These are phyloP conservation scores for Mucuna pruriens DNA, from an alignment of 306 rosid species.

Conservation along the genomic window DNA sequence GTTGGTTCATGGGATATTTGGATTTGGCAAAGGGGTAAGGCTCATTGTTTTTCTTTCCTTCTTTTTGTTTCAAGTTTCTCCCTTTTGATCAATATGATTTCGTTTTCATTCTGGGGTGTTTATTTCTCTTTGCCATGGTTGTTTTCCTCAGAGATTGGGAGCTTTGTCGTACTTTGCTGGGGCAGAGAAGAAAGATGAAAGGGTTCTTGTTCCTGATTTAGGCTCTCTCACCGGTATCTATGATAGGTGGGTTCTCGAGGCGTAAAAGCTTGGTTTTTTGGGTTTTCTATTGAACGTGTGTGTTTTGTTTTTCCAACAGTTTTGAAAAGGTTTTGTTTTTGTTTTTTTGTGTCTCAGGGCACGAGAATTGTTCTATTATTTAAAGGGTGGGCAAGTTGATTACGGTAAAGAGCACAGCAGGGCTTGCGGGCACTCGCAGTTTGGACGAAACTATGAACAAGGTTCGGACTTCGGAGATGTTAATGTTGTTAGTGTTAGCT, in stretches of 20 bases:
- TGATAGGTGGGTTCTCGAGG: conserved; percentile 63
- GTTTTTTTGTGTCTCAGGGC: conserved; percentile 61
- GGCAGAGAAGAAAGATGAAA: conserved; percentile 95
- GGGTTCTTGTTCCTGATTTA: conserved; percentile 98
- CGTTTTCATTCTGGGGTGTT: background rate
- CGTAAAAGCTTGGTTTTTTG: background rate
- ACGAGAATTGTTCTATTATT: conserved; percentile 90
- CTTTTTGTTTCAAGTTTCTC: background rate
- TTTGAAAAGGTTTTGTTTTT: background rate
- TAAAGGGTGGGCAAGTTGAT: conserved; percentile 96
- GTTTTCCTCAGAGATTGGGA: conserved; percentile 71
- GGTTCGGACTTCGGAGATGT: conserved; percentile 54
- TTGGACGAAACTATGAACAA: conserved; percentile 78
- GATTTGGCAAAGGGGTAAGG: conserved; percentile 94
- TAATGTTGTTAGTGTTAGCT: background rate
- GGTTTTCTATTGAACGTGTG: background rate
- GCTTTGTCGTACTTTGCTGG: conserved; percentile 90
- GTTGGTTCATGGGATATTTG: conserved; percentile 93
- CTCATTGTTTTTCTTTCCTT: background rate
- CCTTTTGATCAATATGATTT: background rate
- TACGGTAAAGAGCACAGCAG: conserved; percentile 95
- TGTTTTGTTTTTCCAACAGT: background rate
- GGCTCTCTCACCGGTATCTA: conserved; percentile 91
- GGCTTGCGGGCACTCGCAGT: conserved; percentile 81
- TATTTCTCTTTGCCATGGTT: background rate